Evolutionary conservation across 805 yeast genomes (phyloP), one percentile per base, ranked within the genome.

Genomic region (Scheffersomyces lignosus): DNA sequence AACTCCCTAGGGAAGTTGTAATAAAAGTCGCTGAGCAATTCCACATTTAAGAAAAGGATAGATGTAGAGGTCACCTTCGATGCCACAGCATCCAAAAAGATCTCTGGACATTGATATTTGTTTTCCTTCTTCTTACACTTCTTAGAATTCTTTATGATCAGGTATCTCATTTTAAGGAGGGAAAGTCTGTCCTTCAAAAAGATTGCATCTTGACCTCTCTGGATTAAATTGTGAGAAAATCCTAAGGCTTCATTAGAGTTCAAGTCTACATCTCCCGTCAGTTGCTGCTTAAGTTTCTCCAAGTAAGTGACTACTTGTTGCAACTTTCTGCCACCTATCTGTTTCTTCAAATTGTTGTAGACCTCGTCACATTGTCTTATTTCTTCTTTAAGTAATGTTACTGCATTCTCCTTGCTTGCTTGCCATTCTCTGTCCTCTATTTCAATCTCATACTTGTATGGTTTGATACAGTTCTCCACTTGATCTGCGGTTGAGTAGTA

Each of bases 391-490:
- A 93, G 60, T 38, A 93, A 60, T 15, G 65, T 67, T 9, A 80
- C 75, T 0, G 97, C 77, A 54, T 86, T 95, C 22, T 86, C 95
- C 41, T 87, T 78, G 26, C 96, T 82, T 5, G 75, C 56, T 20
- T 69, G 64, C 99, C 99, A 93, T 59, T 93, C 99, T 27, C 96
- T 73, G 49, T 90, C 96, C 56, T 93, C 98, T 33, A 93, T 78
- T 54, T 93, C 99, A 41, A 93, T 90, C 55, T 93, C 99, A 59
- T 91, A 93, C 65, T 93, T 93, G 68, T 84, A 93, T 2, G 99
- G 99, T 59, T 93, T 93, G 53, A 93, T 91, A 65, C 98, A 90
- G 61, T 95, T 93, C 54, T 93, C 99, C 5, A 93, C 98, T 60
- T 93, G 99, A 59, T 95, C 99, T 0, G 99, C 95, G 0, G 99